Evolutionary conservation across 1,284 basidiomycete genomes (phyloP).

Genomic region (Cutaneotrichosporon sp.): DNA sequence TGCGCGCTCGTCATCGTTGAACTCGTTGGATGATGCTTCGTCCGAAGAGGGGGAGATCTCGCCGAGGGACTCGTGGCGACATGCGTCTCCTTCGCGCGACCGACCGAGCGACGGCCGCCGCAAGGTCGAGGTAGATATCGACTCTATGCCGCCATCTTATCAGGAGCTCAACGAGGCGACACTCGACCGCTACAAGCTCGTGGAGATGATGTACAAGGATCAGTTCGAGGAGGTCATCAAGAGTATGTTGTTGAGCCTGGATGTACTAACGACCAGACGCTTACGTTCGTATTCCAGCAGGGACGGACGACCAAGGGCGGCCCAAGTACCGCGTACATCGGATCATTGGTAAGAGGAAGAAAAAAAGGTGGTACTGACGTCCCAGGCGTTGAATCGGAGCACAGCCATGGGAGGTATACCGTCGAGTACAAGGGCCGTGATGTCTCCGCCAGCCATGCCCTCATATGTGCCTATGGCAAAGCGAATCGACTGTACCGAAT

Average conservation of each 20-base stretch:
- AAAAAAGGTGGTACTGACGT: not conserved
- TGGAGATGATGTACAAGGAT: constrained; percentile 50
- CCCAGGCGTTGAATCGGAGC: constrained; percentile 27
- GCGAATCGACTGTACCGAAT: constrained; percentile 63
- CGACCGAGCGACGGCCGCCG: constrained; percentile 57
- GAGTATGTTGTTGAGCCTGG: constrained; percentile 17
- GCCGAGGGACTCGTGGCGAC: constrained; percentile 61
- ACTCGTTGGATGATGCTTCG: constrained; percentile 32
- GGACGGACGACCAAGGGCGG: constrained; percentile 57
- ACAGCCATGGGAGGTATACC: constrained; percentile 61
- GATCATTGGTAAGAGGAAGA: constrained; percentile 1
- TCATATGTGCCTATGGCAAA: constrained; percentile 71
- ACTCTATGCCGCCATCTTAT: constrained; percentile 64
- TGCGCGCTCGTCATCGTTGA: constrained; percentile 49
- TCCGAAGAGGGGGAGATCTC: constrained; percentile 68
- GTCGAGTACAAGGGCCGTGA: constrained; percentile 61
- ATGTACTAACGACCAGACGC: constrained; percentile 58
- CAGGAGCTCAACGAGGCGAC: constrained; percentile 68
- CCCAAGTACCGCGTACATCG: constrained; percentile 69
- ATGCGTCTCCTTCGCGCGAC: constrained; percentile 21
- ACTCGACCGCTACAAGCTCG: constrained; percentile 75
- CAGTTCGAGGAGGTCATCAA: constrained; percentile 34
- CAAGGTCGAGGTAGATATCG: constrained; percentile 65
- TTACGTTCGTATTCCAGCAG: constrained; percentile 74
- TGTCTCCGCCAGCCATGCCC: constrained; percentile 59